Evolutionary conservation across 1,139 yeast genomes (phyloP).

Genomic region (Yamadazyma diospyri): DNA sequence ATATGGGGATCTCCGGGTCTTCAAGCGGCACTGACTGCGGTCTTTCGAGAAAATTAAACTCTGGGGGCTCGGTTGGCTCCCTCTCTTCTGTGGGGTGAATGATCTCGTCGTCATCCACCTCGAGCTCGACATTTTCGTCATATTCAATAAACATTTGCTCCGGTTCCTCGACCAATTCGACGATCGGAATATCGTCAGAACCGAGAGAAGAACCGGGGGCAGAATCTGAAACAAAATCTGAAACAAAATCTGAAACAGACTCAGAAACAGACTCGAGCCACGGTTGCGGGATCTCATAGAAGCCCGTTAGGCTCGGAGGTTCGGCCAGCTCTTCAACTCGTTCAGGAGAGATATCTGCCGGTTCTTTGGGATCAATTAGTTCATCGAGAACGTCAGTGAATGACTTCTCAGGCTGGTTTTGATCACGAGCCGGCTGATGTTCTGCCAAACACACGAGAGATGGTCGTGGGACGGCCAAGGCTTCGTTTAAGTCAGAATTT

Average conservation of each 20-base stretch:
- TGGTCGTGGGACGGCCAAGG: background rate
- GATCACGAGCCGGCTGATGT: background rate
- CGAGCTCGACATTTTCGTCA: conserved; percentile 8
- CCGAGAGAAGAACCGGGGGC: no score
- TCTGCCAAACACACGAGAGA: no score
- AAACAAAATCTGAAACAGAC: no score
- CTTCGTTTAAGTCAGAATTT: background rate
- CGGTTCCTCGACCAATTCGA: conserved; percentile 2
- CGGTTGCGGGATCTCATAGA: background rate
- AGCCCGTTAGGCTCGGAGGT: no score
- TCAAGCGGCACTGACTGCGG: conserved; percentile 2
- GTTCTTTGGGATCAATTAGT: background rate
- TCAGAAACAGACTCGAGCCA: background rate
- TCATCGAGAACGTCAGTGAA: conserved; percentile 1
- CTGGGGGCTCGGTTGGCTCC: conserved; percentile 7
- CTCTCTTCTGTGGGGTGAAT: conserved; percentile 10
- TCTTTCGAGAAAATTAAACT: background rate
- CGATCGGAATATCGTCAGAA: background rate
- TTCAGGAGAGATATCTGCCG: no score
- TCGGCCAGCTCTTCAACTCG: background rate
- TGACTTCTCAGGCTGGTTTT: background rate
- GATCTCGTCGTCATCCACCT: conserved; percentile 7
- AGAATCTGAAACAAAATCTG: no score
- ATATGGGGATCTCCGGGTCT: conserved; percentile 3
- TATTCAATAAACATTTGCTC: conserved; percentile 9